Evolutionary conservation across 1,284 basidiomycete genomes (phyloP), one percentile per base, ranked within the genome.

Genomic region (Blastosporella zonata): DNA sequence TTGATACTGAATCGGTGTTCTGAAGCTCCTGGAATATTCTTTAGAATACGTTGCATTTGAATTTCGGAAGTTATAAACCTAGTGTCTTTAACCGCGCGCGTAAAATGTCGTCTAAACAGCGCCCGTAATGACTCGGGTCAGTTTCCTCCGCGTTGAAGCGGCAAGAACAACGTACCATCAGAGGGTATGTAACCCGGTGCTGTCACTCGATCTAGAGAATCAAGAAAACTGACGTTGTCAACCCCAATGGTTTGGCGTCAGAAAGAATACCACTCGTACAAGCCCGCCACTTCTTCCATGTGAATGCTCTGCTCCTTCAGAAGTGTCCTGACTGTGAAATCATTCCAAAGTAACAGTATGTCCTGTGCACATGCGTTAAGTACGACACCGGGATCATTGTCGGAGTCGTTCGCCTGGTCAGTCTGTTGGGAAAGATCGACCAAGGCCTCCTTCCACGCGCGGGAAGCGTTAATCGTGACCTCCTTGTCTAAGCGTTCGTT

Each of bases 11-110:
- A 69, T 1, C 71, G 67, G 45, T 81, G 69, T 54, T 81, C 79
- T 12, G 78, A 76, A 3, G 79, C 75, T 31, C 78, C 74, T 71
- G 28, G 13, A 43, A 33, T 18, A 41, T 13, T 13, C 3, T 5
- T 49, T 22, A 21, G 15, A 25, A 15, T 31, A 20, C 13, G n/a
- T 15, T 9, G n/a, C 10, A n/a, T 13, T 38, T 22, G n/a, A 18
- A 10, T 17, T 22, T 6, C 36, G 25, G 47, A 17, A 9, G 42
- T 46, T 17, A 38, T 60, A 20, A 37, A 73, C 89, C 93, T 2
- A 94, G 82, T 2, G 94, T 96, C 72, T 96, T 97, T 56, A 97
- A 81, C 55, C 94, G 87, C 12, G 93, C 93, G 23, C 92, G 83
- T 7, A 97, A 75, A 55, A 97, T 93, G 62, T 97, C 94, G 64